Base-by-base conservation (phyloP, 176 grass and related monocot genomes). In the Musa itinerans region DNA sequence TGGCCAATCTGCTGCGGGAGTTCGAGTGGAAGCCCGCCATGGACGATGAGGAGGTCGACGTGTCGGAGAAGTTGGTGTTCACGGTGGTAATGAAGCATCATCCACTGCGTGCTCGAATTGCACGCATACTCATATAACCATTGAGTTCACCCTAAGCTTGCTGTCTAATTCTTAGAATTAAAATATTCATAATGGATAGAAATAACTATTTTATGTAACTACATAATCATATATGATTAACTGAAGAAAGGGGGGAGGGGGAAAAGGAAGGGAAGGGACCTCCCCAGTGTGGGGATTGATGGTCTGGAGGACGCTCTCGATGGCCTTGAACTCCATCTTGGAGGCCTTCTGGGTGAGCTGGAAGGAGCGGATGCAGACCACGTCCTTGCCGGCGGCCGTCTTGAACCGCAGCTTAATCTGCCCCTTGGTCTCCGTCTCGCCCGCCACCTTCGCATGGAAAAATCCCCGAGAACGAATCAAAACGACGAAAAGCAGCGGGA, bases 291-390 rank as follows among this genome's bases (percentile, higher is more conserved):
- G 94, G 74, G 94, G 94, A 85, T 93, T 98, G 82, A 98, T 93
- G 71, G 90, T 93, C 84, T 98, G 94, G 11, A 98, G 90, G 71
- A 93, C 90, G 1, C 94, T 98, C 82, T 98, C 94, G 9, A 98
- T 93, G 57, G 90, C 94, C 74, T 98, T 98, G 74, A 98, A 98
- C 82, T 98, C 94, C 94, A 98, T 93, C 81, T 98, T 93, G 5
- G 94, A 93, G 73, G 94, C 90, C 73, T 98, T 98, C 69, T 98
- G 94, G 22, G 94, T 91, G 81, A 98, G 90, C 84, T 98, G 90
- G 81, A 98, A 98, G 49, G 94, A 98, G 16, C 94, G 84, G 57
- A 98, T 98, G 77, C 95, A 93, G 52, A 98, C 95, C 52, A 98
- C 95, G 80, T 98, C 95, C 78, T 93, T 98, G 73, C 90, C 90